phyloP scores from a whole-genome alignment of 2,329 filamentous ascomycete species.

The Xylaria sp. region DNA sequence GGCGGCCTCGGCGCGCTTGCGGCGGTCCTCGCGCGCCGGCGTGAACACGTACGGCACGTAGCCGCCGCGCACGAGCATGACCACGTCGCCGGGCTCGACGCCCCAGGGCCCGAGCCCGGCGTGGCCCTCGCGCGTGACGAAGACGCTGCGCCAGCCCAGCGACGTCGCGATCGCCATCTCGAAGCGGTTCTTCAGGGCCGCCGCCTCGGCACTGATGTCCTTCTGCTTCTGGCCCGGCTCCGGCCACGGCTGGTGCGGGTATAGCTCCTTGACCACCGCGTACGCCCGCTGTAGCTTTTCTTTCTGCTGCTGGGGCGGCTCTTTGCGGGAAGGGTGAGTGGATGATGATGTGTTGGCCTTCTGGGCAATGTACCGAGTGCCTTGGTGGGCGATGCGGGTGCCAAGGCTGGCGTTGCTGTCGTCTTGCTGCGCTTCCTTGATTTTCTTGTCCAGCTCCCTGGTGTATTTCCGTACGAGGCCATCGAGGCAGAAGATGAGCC shows the following conservation, averaged over 20 bases:
- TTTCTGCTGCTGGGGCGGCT: neutral
- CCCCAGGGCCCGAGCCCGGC: neutral
- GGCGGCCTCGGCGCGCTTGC: neutral
- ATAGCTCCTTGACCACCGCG: neutral
- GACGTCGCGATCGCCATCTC: neutral
- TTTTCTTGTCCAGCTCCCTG: neutral
- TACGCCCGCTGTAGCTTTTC: neutral
- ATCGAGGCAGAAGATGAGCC: neutral
- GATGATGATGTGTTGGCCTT: neutral
- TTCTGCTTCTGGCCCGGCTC: neutral
- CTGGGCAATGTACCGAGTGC: neutral
- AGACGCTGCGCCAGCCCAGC: neutral
- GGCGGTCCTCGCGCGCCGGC: neutral
- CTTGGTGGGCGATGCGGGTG: neutral
- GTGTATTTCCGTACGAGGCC: neutral
- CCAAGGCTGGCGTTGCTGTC: neutral
- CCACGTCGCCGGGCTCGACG: constrained; percentile 4
- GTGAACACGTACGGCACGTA: constrained; percentile 11
- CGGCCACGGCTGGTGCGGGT: neutral
- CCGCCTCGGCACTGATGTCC: neutral
- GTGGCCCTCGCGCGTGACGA: neutral
- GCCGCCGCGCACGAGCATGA: constrained; percentile 10
- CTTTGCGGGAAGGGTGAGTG: too few species aligned
- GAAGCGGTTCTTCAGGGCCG: neutral
- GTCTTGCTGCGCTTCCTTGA: neutral